A percentile compares a stretch with the other conserved stretches of the same genome.
Evolutionary conservation across 306 rosid genomes (phyloP).

Genomic region (Quercus alba): DNA sequence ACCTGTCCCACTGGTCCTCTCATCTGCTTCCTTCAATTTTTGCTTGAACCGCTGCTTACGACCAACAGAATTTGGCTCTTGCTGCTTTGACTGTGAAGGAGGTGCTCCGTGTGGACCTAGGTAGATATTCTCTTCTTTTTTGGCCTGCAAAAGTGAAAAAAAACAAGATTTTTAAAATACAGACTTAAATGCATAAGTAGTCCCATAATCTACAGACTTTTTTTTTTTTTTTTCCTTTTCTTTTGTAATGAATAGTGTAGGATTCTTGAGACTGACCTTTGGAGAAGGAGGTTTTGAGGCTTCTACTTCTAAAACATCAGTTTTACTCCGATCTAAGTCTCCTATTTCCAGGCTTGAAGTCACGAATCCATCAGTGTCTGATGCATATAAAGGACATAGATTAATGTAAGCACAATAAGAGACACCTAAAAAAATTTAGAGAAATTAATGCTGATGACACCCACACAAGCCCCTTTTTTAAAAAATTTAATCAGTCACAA

Average conservation of each 20-base stretch:
- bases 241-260: neutral
- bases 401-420: neutral
- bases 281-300: constrained; percentile 56
- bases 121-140: constrained; percentile 73
- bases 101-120: constrained; percentile 94
- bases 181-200: too few relatives aligned
- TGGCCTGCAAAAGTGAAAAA: constrained; percentile 38
- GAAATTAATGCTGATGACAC: neutral
- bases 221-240: neutral
- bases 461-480: neutral
- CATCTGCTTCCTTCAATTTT: constrained; percentile 90
- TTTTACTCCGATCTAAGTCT: constrained; percentile 41
- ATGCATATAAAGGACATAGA: constrained; percentile 9
- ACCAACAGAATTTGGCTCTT: constrained; percentile 47
- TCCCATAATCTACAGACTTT: neutral
- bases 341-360: constrained; percentile 88
- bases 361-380: constrained; percentile 92
- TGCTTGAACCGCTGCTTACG: constrained; percentile 80
- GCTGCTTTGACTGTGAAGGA: constrained; percentile 80
- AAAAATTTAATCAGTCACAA: neutral
- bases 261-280: constrained; percentile 37
- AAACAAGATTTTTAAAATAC: constrained; percentile 6
- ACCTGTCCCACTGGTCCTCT: constrained; percentile 49
- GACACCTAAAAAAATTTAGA: neutral
- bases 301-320: constrained; percentile 40